Evolutionary conservation across 2,329 filamentous ascomycete genomes (phyloP).

Genomic region (Penicillium vulpinum): DNA sequence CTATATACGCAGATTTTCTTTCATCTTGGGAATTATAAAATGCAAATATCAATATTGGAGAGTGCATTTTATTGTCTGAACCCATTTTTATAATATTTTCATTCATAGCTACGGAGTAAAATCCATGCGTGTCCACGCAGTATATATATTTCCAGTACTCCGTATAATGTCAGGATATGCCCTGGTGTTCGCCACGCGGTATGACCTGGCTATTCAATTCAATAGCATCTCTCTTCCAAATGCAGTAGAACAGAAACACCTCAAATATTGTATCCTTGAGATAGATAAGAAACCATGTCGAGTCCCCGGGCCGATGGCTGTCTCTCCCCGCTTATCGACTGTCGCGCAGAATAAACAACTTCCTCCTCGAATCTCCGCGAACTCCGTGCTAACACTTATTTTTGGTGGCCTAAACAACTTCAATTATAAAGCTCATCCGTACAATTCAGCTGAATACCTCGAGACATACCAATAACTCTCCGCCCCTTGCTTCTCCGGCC

Average conservation of each 20-base stretch:
- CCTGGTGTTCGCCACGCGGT: no score
- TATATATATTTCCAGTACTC: background rate
- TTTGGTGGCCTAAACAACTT: background rate
- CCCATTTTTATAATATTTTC: background rate
- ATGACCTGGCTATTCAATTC: background rate
- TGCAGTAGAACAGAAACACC: no score
- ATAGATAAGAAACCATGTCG: background rate
- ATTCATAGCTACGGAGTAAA: no score
- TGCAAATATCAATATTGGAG: no score
- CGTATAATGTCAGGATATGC: no score
- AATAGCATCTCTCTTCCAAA: background rate
- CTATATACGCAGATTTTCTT: no score
- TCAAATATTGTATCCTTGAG: background rate
- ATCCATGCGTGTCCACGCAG: no score
- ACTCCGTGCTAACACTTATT: background rate
- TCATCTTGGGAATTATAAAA: no score
- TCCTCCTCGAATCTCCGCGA: background rate
- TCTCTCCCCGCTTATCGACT: background rate
- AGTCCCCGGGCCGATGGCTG: no score
- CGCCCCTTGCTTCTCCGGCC: constrained; percentile 7
- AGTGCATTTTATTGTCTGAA: no score
- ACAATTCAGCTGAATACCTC: background rate
- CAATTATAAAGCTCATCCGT: background rate
- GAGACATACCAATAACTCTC: constrained; percentile 11
- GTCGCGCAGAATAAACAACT: background rate